These are phyloP conservation scores for Colletotrichum spinosum DNA, from an alignment of 2,329 filamentous ascomycete species.

Conservation along the genomic window DNA sequence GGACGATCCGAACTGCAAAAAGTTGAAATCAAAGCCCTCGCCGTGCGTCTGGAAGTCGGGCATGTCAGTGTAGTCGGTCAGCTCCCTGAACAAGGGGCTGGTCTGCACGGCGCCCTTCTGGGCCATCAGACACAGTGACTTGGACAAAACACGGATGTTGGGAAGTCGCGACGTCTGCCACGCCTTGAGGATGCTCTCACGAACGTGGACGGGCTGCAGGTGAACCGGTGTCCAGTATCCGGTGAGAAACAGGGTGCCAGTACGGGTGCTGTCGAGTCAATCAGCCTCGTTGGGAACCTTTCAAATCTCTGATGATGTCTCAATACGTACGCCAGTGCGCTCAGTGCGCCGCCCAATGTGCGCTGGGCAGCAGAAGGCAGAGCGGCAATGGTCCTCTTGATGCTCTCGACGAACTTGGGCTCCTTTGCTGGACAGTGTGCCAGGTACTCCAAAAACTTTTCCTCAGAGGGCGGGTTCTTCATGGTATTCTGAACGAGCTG, in stretches of 20 bases:
- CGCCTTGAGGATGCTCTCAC: slow-evolving; percentile 70
- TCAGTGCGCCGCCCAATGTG: slow-evolving; percentile 53
- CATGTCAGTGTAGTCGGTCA: slow-evolving; percentile 69
- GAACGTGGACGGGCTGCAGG: slow-evolving; percentile 68
- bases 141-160: slow-evolving; percentile 65
- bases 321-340: slow-evolving; percentile 56
- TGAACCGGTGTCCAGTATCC: slow-evolving; percentile 73
- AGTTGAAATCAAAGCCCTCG: slow-evolving; percentile 67
- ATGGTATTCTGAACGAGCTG: slow-evolving; percentile 50
- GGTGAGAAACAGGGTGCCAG: slow-evolving; percentile 74
- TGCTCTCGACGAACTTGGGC: slow-evolving; percentile 62
- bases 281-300: slow-evolving; percentile 8
- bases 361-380: slow-evolving; percentile 48
- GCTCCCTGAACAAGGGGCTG: slow-evolving; percentile 63
- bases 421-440: slow-evolving; percentile 62
- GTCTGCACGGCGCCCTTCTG: slow-evolving; percentile 67
- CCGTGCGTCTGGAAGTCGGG: slow-evolving; percentile 63
- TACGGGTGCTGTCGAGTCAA: slow-evolving; percentile 62
- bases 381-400: slow-evolving; percentile 56
- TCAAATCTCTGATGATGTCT: not conserved
- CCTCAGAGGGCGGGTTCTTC: slow-evolving; percentile 52
- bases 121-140: slow-evolving; percentile 65
- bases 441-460: slow-evolving; percentile 64
- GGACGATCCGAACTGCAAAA: slow-evolving; percentile 65
- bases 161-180: slow-evolving; percentile 72